Base-by-base conservation (phyloP, 2,329 filamentous ascomycete genomes). In the Metarhizium brunneum region DNA sequence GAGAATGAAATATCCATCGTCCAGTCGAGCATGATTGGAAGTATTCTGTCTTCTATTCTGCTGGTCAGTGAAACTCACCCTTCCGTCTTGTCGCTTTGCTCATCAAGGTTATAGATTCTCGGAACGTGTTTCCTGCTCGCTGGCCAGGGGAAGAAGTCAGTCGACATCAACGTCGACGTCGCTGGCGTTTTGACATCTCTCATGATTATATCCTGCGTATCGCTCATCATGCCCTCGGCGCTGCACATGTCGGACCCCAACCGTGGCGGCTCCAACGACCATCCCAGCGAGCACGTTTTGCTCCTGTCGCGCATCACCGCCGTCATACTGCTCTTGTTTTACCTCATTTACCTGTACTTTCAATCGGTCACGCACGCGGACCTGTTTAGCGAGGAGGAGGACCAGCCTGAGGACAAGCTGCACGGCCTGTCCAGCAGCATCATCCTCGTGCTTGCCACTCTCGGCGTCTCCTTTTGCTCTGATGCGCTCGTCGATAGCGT, bases 401-500 rank as follows among this genome's bases (percentile, higher is more conserved):
- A 56, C 50, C 38, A 51, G 38, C 13, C 54, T 0, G 49, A 47
- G 43, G 53, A 57, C 52, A 58, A 58, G 53, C 53, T 60, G 6
- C 58, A 58, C 30, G 56, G 54, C 4, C 13, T 54, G 1, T 58
- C 58, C 4, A 60, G 58, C 57, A 58, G 58, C 51, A 47, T 54
- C 11, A 52, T 59, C 3, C 57, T 60, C 25, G 40, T 60, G 13
- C 42, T 60, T 16, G 59, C 59, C 6, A 60, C 59, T 3, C 52
- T 59, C n/a, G 59, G 57, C 35, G 80, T 85, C 55, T 82, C 81
- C 2, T 64, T 83, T 45, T 84, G 80, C 58, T 81, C 82, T 54
- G 81, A 85, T 60, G 83, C 83, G 57, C 77, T 85, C 61, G 81
- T 84, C 47, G 76, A 73, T 55, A 78, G 77, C 49, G 84, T 85